Base-by-base conservation (phyloP, 73 alveolate species). In the Blepharisma japonicum region DNA sequence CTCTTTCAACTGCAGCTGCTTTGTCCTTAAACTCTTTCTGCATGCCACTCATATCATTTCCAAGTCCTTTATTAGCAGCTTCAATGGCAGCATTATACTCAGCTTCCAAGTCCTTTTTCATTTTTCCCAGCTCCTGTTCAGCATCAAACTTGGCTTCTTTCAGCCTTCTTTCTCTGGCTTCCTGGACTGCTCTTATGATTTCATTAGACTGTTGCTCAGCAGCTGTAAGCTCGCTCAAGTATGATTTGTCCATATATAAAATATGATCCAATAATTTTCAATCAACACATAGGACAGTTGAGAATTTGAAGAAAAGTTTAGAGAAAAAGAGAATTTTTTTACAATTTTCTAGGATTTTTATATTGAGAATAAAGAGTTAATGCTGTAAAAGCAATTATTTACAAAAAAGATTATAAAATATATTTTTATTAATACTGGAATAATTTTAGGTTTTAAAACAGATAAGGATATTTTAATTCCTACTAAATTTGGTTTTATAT, bases 401-500 rank as follows among this genome's bases (percentile, higher is more conserved):
- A 32, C 3, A 3, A 32, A 1, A 32, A 32, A 32, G 3, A 0
- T 32, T n/a, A n/a, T n/a, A n/a, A n/a, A n/a, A 32, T 32, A 1
- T 32, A 32, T 32, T 32, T 32, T 0, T 32, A 3, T 32, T 32
- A 1, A 1, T 1, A 1, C 3, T 32, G 42, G 42, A 32, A 32
- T 3, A 32, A 3, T 32, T 32, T 32, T 32, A 32, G 42, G 42
- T 32, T 32, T 32, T 32, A 32, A 32, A 32, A 32, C n/a, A 32
- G 0, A 32, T 32, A 32, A 32, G 42, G 42, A 32, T 32, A 0
- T 32, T 32, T 86, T 71, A 97, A 96, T 83, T n/a, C 98, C 99
- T 51, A 96, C 94, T 86, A 94, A 94, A n/a, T n/a, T n/a, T n/a
- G n/a, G 83, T 91, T 95, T 9, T 97, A 92, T 83, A 92, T 53